Base-by-base conservation (phyloP, 108 stramenopile genomes). In the Pseudonitzschia pungens region DNA sequence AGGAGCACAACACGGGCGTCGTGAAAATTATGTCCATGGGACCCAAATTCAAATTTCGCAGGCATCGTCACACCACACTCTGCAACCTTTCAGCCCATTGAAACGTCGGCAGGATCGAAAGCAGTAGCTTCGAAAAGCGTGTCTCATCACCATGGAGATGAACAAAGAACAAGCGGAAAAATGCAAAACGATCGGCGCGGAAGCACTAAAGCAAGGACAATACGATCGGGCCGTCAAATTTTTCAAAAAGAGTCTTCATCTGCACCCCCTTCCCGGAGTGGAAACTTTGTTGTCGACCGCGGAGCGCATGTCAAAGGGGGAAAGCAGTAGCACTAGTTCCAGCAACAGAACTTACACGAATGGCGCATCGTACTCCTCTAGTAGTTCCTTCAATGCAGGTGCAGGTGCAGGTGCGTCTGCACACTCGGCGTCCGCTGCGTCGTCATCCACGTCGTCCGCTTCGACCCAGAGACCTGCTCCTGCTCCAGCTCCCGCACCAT, bases 261-360 rank as follows among this genome's bases (percentile, higher is more conserved):
- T 98, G 28, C 96, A 94, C 74, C 94, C 94, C 0, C 75, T 98
- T 24, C 96, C 97, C 0, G 97, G 96, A 16, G 96, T 96, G 0
- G 89, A 96, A 73, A 83, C 86, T 28, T 65, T 98, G 73, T 51
- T 92, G 32, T 79, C 70, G 22, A 87, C 89, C 57, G 91, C 90
- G 4, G 81, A 89, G 62, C 76, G 80, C 26, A 82, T 48, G 45
- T 11, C 45, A 2, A 50, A 50, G 45, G 66, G 45, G n/a, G 66
- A 50, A 27, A 50, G 66, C 1, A 50, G 60, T n/a, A 40, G 60
- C 60, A 45, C 22, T 5, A 60, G 48, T 18, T 52, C 45, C n/a
- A 77, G 43, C 44, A 66, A 59, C 24, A 79, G 75, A 28, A 60
- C 21, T 27, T 57, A 70, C 60, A 56, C 26, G 20, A 62, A 40